Evolutionary conservation across 78 protist species (phyloP).

Genomic region (Bodo saltans): DNA sequence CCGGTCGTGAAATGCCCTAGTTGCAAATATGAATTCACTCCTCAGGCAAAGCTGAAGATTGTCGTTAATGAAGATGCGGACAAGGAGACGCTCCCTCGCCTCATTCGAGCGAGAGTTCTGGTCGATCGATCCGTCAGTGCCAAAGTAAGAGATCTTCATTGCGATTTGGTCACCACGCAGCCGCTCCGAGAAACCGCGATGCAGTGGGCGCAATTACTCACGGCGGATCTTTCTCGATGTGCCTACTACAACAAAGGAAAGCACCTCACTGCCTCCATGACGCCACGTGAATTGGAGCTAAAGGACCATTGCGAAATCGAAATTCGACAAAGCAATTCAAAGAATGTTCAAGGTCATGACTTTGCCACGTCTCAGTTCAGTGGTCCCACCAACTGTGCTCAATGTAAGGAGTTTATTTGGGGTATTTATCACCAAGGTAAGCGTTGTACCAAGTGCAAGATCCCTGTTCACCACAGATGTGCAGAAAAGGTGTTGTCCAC

Average conservation of each 20-base stretch:
- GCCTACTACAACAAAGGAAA: not conserved
- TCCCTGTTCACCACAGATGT: slow-evolving; percentile 24
- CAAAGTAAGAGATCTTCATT: not conserved
- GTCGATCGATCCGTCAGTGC: not conserved
- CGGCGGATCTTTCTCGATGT: not conserved
- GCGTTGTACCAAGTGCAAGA: not conserved
- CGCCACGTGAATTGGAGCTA: not conserved
- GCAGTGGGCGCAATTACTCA: not conserved
- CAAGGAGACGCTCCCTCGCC: not conserved
- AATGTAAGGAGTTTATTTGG: slow-evolving; percentile 9
- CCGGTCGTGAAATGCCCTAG: not conserved
- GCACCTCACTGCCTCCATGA: not conserved
- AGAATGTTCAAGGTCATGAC: not conserved
- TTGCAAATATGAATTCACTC: not conserved
- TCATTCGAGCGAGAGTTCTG: not conserved
- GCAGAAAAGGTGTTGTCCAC: not conserved
- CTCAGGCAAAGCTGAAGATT: not conserved
- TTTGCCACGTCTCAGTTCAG: not conserved
- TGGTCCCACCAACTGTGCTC: slow-evolving; percentile 10
- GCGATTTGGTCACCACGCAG: not conserved
- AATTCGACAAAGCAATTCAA: not conserved
- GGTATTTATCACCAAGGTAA: slow-evolving; percentile 1
- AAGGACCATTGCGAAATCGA: not conserved
- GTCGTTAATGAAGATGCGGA: not conserved
- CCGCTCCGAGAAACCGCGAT: not conserved